Conservation (phyloP, 306 rosid species). For the Cajanus cajan region DNA sequence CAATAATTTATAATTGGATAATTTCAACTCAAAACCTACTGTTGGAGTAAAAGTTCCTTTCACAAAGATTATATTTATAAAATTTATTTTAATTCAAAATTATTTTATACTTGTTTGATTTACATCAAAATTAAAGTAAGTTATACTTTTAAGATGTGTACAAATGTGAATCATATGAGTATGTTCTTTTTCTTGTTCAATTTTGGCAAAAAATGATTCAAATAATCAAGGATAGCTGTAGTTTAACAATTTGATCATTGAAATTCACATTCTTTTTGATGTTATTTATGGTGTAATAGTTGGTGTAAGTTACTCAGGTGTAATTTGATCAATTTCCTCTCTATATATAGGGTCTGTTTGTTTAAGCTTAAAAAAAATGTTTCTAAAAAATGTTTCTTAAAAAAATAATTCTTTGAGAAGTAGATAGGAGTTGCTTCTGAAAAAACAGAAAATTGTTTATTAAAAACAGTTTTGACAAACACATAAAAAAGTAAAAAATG, state of each 20-base stretch:
- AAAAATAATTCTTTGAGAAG: no score
- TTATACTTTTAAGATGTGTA: not conserved
- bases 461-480: no score
- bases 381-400: no score
- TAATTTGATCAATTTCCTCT: no score
- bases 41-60: not conserved
- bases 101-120: not conserved
- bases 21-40: not conserved
- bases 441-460: no score
- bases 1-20: not conserved
- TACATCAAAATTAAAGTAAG: not conserved
- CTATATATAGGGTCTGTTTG: not conserved
- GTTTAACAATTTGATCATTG: no score
- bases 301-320: no score
- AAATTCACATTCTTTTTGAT: no score
- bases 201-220: not conserved
- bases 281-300: no score
- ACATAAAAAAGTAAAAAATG: no score
- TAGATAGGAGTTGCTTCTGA: no score
- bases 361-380: no score
- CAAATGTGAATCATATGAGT: not conserved
- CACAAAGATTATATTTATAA: not conserved
- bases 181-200: not conserved
- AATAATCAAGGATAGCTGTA: not conserved
- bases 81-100: not conserved